These are phyloP conservation scores for Chenopodium album DNA, from an alignment of 148 eudicot genomes.

Conservation along the genomic window DNA sequence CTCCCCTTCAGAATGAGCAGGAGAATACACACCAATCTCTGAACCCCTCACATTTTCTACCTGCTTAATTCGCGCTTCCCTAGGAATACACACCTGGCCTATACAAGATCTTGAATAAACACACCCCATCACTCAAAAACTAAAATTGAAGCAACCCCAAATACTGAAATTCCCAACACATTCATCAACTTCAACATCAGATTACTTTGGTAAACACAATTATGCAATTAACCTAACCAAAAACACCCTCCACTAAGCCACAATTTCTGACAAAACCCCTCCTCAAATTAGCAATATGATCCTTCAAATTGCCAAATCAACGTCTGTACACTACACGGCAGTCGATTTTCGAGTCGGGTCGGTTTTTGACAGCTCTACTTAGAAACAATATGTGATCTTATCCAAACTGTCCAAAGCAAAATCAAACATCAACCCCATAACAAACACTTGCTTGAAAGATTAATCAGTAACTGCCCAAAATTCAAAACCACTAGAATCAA, in stretches of 20 bases:
- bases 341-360: not conserved
- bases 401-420: slow-evolving; percentile 18
- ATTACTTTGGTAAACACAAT: slow-evolving; percentile 13
- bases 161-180: slow-evolving; percentile 33
- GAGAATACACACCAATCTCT: slow-evolving; percentile 60
- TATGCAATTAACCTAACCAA: slow-evolving; percentile 13
- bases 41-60: slow-evolving; percentile 46
- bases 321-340: not conserved
- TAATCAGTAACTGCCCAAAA: not conserved
- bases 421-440: slow-evolving; percentile 16
- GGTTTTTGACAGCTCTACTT: not conserved
- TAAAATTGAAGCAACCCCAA: slow-evolving; percentile 31
- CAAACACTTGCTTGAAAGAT: not conserved
- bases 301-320: not conserved
- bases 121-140: slow-evolving; percentile 82
- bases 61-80: slow-evolving; percentile 46
- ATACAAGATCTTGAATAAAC: slow-evolving; percentile 88
- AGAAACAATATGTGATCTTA: slow-evolving; percentile 5
- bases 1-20: slow-evolving; percentile 53
- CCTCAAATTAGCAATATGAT: slow-evolving; percentile 13
- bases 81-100: slow-evolving; percentile 78
- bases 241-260: not conserved
- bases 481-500: slow-evolving; percentile 8
- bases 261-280: slow-evolving; percentile 6
- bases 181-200: slow-evolving; percentile 38